Conservation (phyloP, 73 alveolate species). For the Tetrahymena elliotti region DNA sequence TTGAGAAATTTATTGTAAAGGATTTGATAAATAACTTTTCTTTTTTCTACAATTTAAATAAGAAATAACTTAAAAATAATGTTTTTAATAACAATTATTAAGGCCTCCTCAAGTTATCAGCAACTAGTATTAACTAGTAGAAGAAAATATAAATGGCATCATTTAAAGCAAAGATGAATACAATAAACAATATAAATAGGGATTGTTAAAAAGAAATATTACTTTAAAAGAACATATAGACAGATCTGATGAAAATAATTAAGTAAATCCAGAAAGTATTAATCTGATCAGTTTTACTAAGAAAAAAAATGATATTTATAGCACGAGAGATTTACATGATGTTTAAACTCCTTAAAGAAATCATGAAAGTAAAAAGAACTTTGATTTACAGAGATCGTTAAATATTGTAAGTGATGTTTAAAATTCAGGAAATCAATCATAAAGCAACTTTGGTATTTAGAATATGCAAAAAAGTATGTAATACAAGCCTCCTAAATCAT, state of each 20-base stretch:
- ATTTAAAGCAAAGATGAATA: background rate
- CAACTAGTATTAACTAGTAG: background rate
- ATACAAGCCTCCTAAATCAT: background rate
- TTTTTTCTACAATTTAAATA: background rate
- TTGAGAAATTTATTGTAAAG: background rate
- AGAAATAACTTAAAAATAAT: too few species aligned
- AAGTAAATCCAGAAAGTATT: background rate
- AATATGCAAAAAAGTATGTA: background rate
- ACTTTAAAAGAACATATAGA: background rate
- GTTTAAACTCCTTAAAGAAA: background rate
- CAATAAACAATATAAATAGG: background rate
- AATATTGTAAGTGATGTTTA: background rate
- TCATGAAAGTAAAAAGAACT: background rate
- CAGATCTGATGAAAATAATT: background rate
- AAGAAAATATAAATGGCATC: background rate
- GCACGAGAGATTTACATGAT: background rate
- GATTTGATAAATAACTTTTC: background rate
- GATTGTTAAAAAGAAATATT: background rate
- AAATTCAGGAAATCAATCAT: background rate
- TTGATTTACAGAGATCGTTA: background rate
- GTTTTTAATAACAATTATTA: background rate
- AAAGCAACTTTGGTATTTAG: background rate
- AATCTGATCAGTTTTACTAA: background rate
- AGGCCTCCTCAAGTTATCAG: background rate
- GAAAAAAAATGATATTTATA: background rate